Conservation (phyloP, 371 early-diverging fungal genomes). For the Mucor lusitanicus region DNA sequence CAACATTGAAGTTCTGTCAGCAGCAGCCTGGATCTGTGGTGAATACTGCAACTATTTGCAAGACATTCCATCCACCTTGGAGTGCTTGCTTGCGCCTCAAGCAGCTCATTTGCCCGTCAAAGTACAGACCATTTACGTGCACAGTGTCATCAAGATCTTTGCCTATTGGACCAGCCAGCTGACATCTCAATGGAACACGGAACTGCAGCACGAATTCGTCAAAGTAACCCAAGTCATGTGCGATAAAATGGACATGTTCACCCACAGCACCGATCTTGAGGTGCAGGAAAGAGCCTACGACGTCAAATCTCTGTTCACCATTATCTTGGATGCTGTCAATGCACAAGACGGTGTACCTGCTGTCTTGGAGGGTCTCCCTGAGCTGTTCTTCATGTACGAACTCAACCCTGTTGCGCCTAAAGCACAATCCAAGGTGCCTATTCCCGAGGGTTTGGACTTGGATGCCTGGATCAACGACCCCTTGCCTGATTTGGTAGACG, state of each 20-base stretch:
- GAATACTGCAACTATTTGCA: slow-evolving; percentile 75
- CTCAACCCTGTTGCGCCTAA: slow-evolving; percentile 93
- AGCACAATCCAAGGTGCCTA: slow-evolving; percentile 87
- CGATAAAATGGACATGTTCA: slow-evolving; percentile 56
- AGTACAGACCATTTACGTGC: slow-evolving; percentile 74
- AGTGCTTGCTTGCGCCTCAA: slow-evolving; percentile 57
- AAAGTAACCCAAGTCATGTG: slow-evolving; percentile 56
- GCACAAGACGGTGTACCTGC: slow-evolving; percentile 19
- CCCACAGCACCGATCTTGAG: slow-evolving; percentile 67
- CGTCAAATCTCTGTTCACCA: slow-evolving; percentile 56
- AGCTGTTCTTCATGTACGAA: slow-evolving; percentile 77
- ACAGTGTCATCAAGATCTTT: slow-evolving; percentile 76
- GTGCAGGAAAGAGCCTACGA: slow-evolving; percentile 79
- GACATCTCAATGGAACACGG: slow-evolving; percentile 57
- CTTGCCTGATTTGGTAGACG: slow-evolving; percentile 61
- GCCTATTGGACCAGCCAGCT: slow-evolving; percentile 67
- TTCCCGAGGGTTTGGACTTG: slow-evolving; percentile 88
- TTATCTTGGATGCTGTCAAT: slow-evolving; percentile 43
- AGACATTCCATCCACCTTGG: slow-evolving; percentile 56
- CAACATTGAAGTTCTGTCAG: slow-evolving; percentile 77
- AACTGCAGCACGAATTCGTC: slow-evolving; percentile 47
- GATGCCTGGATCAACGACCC: slow-evolving; percentile 81
- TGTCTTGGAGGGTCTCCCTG: slow-evolving; percentile 57
- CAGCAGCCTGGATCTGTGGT: slow-evolving; percentile 91
- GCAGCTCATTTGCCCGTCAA: slow-evolving; percentile 58